Percentiles rank a stretch among this genome's conserved stretches.
These are phyloP conservation scores for Tetrapisispora pingtungensis DNA, from an alignment of 805 yeast genomes.

Conservation along the genomic window DNA sequence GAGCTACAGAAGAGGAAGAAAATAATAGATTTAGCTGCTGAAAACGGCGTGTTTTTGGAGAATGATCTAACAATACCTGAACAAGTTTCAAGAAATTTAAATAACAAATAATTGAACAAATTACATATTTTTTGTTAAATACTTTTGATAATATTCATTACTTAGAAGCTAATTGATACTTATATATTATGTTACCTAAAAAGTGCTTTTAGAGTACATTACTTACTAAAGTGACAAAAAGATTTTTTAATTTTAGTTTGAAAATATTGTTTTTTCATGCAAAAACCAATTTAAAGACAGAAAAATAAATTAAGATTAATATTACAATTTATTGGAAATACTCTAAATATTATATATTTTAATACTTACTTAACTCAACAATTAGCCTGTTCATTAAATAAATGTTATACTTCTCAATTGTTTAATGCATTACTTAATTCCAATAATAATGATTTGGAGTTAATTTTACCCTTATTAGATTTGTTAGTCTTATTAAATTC, in stretches of 20 bases:
- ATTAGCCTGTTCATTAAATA: background rate
- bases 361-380: background rate
- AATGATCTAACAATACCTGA: slow-evolving; percentile 17
- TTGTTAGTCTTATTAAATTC: slow-evolving; percentile 7
- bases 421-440: slow-evolving; percentile 19
- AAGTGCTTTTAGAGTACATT: too few relatives aligned
- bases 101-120: background rate
- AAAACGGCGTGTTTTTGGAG: slow-evolving; percentile 34
- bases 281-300: too few relatives aligned
- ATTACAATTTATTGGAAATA: slow-evolving; percentile 1
- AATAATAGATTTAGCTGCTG: slow-evolving; percentile 36
- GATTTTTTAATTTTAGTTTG: too few relatives aligned
- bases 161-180: too few relatives aligned
- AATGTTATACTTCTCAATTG: background rate
- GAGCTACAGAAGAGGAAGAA: slow-evolving; percentile 29
- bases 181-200: too few relatives aligned
- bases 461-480: slow-evolving; percentile 3
- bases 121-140: background rate
- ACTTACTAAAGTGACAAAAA: too few relatives aligned
- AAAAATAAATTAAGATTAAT: background rate
- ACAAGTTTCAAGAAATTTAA: background rate
- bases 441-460: slow-evolving; percentile 14
- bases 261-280: too few relatives aligned
- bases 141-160: background rate
- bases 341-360: background rate